Percentiles rank a stretch among this genome's conserved stretches.
These are phyloP conservation scores for Leishmania aethiopica DNA, from an alignment of 208 protist species.

Conservation along the genomic window DNA sequence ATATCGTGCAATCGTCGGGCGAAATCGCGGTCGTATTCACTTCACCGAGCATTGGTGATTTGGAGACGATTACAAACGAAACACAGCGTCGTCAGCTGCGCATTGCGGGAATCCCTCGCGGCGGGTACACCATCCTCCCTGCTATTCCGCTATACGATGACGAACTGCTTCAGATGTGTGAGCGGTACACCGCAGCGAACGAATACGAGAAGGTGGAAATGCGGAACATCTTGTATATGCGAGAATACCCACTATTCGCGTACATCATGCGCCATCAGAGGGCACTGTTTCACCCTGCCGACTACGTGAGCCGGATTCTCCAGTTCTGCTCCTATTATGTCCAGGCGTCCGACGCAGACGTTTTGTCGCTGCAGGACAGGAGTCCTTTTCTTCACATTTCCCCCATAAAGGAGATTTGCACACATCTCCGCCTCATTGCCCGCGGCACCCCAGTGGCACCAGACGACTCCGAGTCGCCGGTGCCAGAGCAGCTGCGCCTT, in stretches of 20 bases:
- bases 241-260: conserved; percentile 49
- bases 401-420: conserved; percentile 60
- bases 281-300: conserved; percentile 69
- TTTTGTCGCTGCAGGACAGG: conserved; percentile 16
- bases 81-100: conserved; percentile 62
- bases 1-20: conserved; percentile 63
- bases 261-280: conserved; percentile 19
- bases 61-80: conserved; percentile 71
- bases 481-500: conserved; percentile 17
- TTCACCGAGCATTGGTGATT: conserved; percentile 50
- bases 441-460: conserved; percentile 9
- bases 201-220: conserved; percentile 46
- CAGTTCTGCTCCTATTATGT: conserved; percentile 54
- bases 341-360: conserved; percentile 20
- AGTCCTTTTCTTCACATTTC: conserved; percentile 74
- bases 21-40: conserved; percentile 66
- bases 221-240: conserved; percentile 42
- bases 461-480: background rate
- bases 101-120: conserved; percentile 66
- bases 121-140: conserved; percentile 74
- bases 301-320: conserved; percentile 67
- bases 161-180: conserved; percentile 62
- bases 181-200: conserved; percentile 47
- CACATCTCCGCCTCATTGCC: conserved; percentile 27
- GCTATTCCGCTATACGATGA: conserved; percentile 57